Evolutionary conservation across 768 basidiomycete species (phyloP).

Genomic region (Leccinum subtestaceum): DNA sequence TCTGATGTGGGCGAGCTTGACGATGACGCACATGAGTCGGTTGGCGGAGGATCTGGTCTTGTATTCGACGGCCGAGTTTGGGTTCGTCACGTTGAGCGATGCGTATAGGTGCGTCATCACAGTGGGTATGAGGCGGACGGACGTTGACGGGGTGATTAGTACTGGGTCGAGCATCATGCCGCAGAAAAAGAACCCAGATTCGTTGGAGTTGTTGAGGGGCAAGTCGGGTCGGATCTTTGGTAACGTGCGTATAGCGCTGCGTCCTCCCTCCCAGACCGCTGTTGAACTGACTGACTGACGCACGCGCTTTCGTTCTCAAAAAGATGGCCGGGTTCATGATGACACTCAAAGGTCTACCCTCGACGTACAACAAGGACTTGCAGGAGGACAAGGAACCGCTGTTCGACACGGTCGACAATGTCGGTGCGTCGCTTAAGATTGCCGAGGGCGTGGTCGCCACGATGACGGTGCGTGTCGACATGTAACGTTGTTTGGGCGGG

Average conservation of each 20-base stretch:
- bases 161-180: constrained; percentile 99
- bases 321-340: constrained; percentile 97
- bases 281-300: background rate
- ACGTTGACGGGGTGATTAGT: constrained; percentile 39
- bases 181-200: constrained; percentile 99
- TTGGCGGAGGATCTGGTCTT: constrained; percentile 96
- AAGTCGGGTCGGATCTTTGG: constrained; percentile 95
- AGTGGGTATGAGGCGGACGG: background rate
- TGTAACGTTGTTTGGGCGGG: background rate
- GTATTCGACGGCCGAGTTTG: constrained; percentile 96
- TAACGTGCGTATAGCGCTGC: constrained; percentile 49
- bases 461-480: constrained; percentile 44
- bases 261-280: background rate
- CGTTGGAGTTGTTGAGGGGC: constrained; percentile 90
- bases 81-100: constrained; percentile 93
- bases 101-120: constrained; percentile 77
- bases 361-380: constrained; percentile 99
- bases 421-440: constrained; percentile 86
- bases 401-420: constrained; percentile 89
- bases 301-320: background rate
- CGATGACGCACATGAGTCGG: constrained; percentile 91
- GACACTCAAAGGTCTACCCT: constrained; percentile 95
- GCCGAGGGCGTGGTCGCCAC: constrained; percentile 94
- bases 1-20: constrained; percentile 91
- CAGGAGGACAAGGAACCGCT: constrained; percentile 99